These are phyloP conservation scores for Pyronema domesticum DNA, from an alignment of 495 filamentous ascomycete genomes.

Conservation along the genomic window DNA sequence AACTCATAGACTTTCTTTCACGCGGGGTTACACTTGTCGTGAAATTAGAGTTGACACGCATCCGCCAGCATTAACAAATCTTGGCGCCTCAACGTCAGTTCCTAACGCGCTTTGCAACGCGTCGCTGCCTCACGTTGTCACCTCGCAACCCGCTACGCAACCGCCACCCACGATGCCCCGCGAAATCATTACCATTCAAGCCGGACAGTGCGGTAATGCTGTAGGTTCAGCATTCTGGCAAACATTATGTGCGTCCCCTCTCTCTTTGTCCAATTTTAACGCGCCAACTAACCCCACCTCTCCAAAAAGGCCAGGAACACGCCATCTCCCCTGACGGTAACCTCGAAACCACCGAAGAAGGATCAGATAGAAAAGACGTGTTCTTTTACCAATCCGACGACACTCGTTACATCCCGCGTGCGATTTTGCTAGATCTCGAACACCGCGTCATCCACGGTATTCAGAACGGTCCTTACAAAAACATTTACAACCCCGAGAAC, in stretches of 20 bases:
- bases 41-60: too few relatives aligned
- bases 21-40: too few relatives aligned
- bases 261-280: neutral
- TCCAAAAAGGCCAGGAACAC: conserved; percentile 54
- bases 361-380: conserved; percentile 87
- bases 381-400: conserved; percentile 99
- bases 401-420: conserved; percentile 91
- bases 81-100: too few relatives aligned
- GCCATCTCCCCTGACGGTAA: conserved; percentile 96
- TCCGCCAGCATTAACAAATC: too few relatives aligned
- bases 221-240: conserved; percentile 24
- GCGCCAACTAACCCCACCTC: conserved; percentile 6
- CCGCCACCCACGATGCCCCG: conserved; percentile 30
- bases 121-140: too few relatives aligned
- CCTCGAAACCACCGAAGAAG: conserved; percentile 86
- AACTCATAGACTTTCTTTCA: too few relatives aligned
- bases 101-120: too few relatives aligned
- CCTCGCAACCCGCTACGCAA: neutral
- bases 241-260: conserved; percentile 18
- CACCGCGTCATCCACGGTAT: conserved; percentile 84
- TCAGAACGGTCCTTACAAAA: conserved; percentile 80
- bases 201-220: conserved; percentile 90
- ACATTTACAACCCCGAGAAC: conserved; percentile 99
- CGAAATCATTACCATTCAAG: conserved; percentile 98
- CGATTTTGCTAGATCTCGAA: conserved; percentile 88